These are phyloP conservation scores for Ganoderma lingzhi DNA, from an alignment of 1,284 basidiomycete species.

Conservation along the genomic window DNA sequence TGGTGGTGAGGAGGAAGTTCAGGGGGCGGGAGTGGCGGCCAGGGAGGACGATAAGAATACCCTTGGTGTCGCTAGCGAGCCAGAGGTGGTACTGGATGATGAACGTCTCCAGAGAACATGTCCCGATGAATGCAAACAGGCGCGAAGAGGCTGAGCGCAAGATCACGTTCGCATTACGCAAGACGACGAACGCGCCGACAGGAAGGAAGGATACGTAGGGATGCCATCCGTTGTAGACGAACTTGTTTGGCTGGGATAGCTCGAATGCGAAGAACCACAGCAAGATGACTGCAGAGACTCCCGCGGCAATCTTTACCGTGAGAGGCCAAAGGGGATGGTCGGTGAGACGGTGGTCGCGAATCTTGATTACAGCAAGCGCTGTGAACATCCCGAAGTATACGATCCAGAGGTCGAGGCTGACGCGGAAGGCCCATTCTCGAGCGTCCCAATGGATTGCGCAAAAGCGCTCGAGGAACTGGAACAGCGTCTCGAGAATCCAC, in stretches of 20 bases:
- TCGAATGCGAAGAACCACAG: constrained; percentile 88
- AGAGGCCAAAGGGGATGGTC: constrained; percentile 75
- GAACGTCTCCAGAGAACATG: constrained; percentile 86
- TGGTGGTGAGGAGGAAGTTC: constrained; percentile 80
- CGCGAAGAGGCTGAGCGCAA: constrained; percentile 76
- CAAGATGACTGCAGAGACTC: constrained; percentile 59
- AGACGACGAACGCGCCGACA: constrained; percentile 74
- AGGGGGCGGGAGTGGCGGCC: constrained; percentile 75
- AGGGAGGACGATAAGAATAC: constrained; percentile 82
- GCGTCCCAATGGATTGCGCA: constrained; percentile 87
- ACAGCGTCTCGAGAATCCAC: constrained; percentile 71
- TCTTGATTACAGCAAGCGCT: constrained; percentile 78
- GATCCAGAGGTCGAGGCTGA: constrained; percentile 88
- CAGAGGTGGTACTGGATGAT: constrained; percentile 92
- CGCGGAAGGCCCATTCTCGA: constrained; percentile 86
- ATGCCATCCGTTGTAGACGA: constrained; percentile 87
- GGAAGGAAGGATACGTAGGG: constrained; percentile 86
- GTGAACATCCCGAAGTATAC: constrained; percentile 88
- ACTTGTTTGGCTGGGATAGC: constrained; percentile 78
- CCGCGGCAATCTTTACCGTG: constrained; percentile 56
- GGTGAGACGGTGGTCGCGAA: constrained; percentile 75
- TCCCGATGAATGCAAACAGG: constrained; percentile 83
- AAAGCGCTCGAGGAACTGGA: constrained; percentile 67
- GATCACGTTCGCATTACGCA: constrained; percentile 79
- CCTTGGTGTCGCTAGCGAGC: constrained; percentile 89